Evolutionary conservation across 768 basidiomycete species (phyloP), one percentile per base, ranked within the genome.

Genomic region (Terana coerulea): DNA sequence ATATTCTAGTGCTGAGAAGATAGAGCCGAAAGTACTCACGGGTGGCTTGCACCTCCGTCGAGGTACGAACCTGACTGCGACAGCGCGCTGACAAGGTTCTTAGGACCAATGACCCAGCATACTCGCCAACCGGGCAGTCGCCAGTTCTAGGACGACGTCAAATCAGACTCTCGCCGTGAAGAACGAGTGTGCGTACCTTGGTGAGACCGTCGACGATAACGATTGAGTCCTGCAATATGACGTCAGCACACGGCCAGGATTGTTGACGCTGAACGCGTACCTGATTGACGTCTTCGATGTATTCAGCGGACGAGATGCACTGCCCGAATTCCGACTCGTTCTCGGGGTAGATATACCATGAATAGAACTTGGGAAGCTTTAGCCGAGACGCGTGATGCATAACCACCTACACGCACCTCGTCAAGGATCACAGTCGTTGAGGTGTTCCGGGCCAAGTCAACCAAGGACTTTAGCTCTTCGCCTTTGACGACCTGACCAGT

Each of bases 51-150:
- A 49, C 95, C 95, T 14, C 95, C 95, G 61, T 98, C 95, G 50
- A 97, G 72, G 81, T 92, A 97, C 7, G 90, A 91, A 2, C 88
- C 89, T 19, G 88, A 88, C 64, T 98, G 95, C 15, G 89, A 91
- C 36, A 97, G 79, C 1, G 93, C 94, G 8, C 85, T 84, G 58
- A 97, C 76, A 39, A 97, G 65, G 64, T 90, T 88, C 71, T 88
- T 91, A 12, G 94, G 94, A 0, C 92, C 94, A 17, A 95, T 65
- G 28, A 95, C 92, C 94, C 88, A 92, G 71, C 91, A 95, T 33
- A 94, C 74, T 56, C 95, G 80, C 93, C 93, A 98, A 28, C 95
- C 95, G 9, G 94, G 92, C 49, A 95, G 83, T 60, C 93, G 84
- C 87, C 88, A 95, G 68, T 94, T 93, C 87, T 97, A 68, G 5